Percentiles rank a stretch among this genome's conserved stretches.
These are phyloP conservation scores for Pseudogymnoascus sp. DNA, from an alignment of 2,329 filamentous ascomycete genomes.

Conservation along the genomic window DNA sequence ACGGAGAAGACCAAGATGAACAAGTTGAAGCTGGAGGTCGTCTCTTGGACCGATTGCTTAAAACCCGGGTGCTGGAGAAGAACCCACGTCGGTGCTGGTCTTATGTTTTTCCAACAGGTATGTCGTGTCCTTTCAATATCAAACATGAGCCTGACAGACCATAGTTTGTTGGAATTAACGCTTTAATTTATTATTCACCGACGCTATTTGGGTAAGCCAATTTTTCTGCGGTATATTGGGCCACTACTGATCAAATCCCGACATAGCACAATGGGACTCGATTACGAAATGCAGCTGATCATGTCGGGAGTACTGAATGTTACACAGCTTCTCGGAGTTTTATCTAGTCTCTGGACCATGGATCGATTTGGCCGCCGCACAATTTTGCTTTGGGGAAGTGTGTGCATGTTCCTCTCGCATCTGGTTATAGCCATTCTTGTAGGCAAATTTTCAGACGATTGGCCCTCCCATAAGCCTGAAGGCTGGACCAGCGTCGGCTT, in stretches of 20 bases:
- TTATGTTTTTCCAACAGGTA: constrained; percentile 50
- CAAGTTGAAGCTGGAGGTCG: constrained; percentile 38
- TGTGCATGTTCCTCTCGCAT: constrained; percentile 38
- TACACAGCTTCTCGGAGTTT: constrained; percentile 37
- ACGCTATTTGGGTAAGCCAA: constrained; percentile 40
- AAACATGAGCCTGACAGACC: neutral
- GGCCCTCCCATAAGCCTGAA: constrained; percentile 40
- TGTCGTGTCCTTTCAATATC: neutral
- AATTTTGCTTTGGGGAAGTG: constrained; percentile 37
- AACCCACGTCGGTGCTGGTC: constrained; percentile 40
- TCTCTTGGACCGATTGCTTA: constrained; percentile 42
- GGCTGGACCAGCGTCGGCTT: constrained; percentile 48
- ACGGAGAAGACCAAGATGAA: constrained; percentile 28
- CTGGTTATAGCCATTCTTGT: constrained; percentile 46
- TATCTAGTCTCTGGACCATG: constrained; percentile 40
- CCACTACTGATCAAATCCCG: neutral
- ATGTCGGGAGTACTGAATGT: constrained; percentile 46
- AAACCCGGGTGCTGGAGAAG: constrained; percentile 40
- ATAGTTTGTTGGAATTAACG: constrained; percentile 42
- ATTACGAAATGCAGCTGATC: constrained; percentile 39
- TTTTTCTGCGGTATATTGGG: neutral
- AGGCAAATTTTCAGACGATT: constrained; percentile 41
- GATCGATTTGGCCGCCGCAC: constrained; percentile 39
- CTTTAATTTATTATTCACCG: constrained; percentile 54
- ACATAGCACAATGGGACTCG: constrained; percentile 33